Evolutionary conservation across 768 basidiomycete species (phyloP).

Genomic region (Pholiota conissans): DNA sequence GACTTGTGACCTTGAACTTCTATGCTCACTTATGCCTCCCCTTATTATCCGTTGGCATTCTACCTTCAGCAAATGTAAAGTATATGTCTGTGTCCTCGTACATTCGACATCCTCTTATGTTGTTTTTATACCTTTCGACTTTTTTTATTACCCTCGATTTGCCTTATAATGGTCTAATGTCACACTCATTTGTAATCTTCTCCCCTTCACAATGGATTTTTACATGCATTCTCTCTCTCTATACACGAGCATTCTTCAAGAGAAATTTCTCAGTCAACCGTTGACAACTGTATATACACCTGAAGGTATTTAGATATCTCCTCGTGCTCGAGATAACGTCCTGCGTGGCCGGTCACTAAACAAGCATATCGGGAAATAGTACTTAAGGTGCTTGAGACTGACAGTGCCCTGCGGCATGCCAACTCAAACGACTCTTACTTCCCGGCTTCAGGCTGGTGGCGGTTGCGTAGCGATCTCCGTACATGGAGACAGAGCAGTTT

Average conservation of each 20-base stretch:
- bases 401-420: not conserved
- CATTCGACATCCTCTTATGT: slow-evolving; percentile 19
- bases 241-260: not conserved
- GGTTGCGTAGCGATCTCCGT: slow-evolving; percentile 58
- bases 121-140: slow-evolving; percentile 22
- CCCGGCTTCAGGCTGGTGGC: slow-evolving; percentile 42
- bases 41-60: slow-evolving; percentile 16
- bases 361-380: not conserved
- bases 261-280: not conserved
- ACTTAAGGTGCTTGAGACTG: not conserved
- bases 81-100: not conserved
- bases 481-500: slow-evolving; percentile 57
- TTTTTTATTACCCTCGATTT: slow-evolving; percentile 11
- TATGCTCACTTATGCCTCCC: not conserved
- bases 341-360: not conserved
- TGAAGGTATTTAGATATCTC: not conserved
- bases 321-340: not conserved
- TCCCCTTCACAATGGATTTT: slow-evolving; percentile 5
- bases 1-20: slow-evolving; percentile 22
- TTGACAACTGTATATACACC: not conserved
- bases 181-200: slow-evolving; percentile 16
- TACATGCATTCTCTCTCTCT: slow-evolving; percentile 8
- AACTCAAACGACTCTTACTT: slow-evolving; percentile 16
- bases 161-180: not conserved
- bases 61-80: slow-evolving; percentile 12